Evolutionary conservation across 768 basidiomycete species (phyloP), one percentile per base, ranked within the genome.

Genomic region (Tulasnella sp.): DNA sequence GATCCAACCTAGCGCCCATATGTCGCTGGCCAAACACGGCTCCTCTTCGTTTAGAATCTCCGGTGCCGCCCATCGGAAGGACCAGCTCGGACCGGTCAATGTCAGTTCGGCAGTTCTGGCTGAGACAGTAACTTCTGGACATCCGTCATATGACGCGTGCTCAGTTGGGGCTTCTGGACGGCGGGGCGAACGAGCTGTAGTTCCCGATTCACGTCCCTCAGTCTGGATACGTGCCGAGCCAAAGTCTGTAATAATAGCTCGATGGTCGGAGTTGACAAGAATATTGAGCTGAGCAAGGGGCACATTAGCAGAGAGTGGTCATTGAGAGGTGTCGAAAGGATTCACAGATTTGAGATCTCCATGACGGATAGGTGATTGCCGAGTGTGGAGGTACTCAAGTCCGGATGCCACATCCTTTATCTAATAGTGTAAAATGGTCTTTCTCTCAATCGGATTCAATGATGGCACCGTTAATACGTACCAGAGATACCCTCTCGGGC

Each of bases 301-400:
- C 26, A 2, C 35, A 5, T 35, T 35, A 35, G 26, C 13, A 4
- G 35, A 37, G 1, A 26, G 35, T 7, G 3, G 1, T 35, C 35
- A 10, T 11, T 29, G 35, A 5, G 35, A 2, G 35, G 5, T 35
- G 67, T 2, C 67, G 67, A 37, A 23, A 69, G 20, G 35, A 5
- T 10, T 69, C 35, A 69, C 67, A 69, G 67, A 69, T 37, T 69
- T 69, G 35, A 69, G 26, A 23, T 69, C 67, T 37, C 67, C 67
- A 23, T 69, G 67, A 37, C 67, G 23, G 67, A 69, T 69, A 23
- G 67, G 67, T 69, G 67, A 10, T 13, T 26, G 35, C 10, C 67
- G 67, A 37, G 67, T 69, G 20, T 69, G 67, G 20, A 69, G 67
- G 20, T 69, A 69, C 35, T 69, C 67, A 69, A 69, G 67, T 35